phyloP scores from a whole-genome alignment of 495 filamentous ascomycete genomes.

The Geopyxis carbonaria region DNA sequence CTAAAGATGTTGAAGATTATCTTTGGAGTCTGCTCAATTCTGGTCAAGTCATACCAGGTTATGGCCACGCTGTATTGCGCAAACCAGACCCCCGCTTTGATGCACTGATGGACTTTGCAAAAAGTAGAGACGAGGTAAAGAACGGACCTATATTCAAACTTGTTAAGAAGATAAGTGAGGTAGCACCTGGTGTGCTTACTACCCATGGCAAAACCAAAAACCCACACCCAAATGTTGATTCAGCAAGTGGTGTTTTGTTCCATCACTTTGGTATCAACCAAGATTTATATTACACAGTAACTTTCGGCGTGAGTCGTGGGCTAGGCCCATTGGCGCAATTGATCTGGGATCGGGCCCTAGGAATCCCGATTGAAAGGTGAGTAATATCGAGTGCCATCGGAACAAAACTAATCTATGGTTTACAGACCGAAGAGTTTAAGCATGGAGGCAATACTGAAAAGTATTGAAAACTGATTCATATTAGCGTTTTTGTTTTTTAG shows the following conservation, averaged over 20 bases:
- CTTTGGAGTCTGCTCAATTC: slow-evolving; percentile 87
- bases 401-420: no score
- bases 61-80: slow-evolving; percentile 94
- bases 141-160: slow-evolving; percentile 95
- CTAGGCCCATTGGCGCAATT: slow-evolving; percentile 84
- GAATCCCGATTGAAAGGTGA: slow-evolving; percentile 92
- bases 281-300: slow-evolving; percentile 93
- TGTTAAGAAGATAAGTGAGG: slow-evolving; percentile 98
- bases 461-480: no score
- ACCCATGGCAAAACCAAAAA: slow-evolving; percentile 99
- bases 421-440: no score
- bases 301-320: slow-evolving; percentile 84
- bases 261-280: slow-evolving; percentile 78
- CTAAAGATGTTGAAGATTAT: slow-evolving; percentile 65
- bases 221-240: slow-evolving; percentile 92
- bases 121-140: slow-evolving; percentile 50
- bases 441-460: no score
- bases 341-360: slow-evolving; percentile 88
- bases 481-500: no score
- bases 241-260: slow-evolving; percentile 80
- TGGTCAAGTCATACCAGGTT: slow-evolving; percentile 87
- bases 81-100: slow-evolving; percentile 94
- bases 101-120: slow-evolving; percentile 88
- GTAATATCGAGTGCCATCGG: no score
- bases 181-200: slow-evolving; percentile 88